Evolutionary conservation across 441 rosid species (phyloP), one percentile per base, ranked within the genome.

Genomic region (Cnidoscolus chayamansa): DNA sequence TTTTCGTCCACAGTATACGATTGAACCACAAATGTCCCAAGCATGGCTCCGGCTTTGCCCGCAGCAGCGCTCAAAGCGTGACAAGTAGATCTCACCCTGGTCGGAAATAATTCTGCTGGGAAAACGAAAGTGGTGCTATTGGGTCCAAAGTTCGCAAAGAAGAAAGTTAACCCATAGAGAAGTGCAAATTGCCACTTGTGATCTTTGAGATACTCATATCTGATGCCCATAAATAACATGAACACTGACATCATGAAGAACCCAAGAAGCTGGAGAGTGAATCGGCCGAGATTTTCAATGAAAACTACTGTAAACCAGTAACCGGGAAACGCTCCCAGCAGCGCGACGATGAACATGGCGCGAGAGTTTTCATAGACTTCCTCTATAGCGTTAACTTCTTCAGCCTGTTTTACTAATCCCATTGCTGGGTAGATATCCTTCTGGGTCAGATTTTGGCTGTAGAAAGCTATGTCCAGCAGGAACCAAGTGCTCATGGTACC

Each of bases 401-500:
- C 0, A 3, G 79, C 76, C 19, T n/a, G 17, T 10, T 55, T 61
- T 0, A 75, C 73, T 13, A 87, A 72, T 47, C 80, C 79, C 47
- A 85, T 79, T 0, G 78, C 84, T 0, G 86, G 87, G 71, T 77
- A 84, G 16, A 85, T 79, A 51, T 87, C 88, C 63, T 85, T 87
- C n/a, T 87, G 89, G 4, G 86, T 80, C 37, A 85, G 58, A 68
- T 81, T 84, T 71, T 85, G 89, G 53, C 87, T 81, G 68, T 85
- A 87, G 63, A 87, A 87, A 6, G 91, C 87, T 15, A 85, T 80
- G 70, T 87, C 89, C 10, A 87, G 61, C 20, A 87, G 67, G 61
- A 87, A 85, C 91, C 91, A 84, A 0, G 89, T 80, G 61, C 79
- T 82, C 84, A 71, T 82, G 0, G 87, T 85, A 7, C 91, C 86